Evolutionary conservation across 352 stramenopile species (phyloP).

Genomic region (Halophytophthora polymorphica): DNA sequence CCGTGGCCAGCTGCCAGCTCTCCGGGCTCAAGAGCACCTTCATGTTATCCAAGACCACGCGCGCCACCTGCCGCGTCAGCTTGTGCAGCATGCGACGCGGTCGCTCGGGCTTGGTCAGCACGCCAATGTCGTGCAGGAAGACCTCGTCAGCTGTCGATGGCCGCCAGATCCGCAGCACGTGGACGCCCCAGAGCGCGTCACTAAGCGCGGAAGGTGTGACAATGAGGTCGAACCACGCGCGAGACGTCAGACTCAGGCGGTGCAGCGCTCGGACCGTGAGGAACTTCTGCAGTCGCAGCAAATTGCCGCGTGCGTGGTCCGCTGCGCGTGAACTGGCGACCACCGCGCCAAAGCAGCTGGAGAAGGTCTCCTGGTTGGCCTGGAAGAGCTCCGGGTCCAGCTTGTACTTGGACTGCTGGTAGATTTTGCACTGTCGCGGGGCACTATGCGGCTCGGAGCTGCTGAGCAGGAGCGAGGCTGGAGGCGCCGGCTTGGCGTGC

Average conservation of each 20-base stretch:
- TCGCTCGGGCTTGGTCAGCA: constrained; percentile 38
- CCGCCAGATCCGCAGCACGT: constrained; percentile 45
- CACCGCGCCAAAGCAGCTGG: constrained; percentile 25
- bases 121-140: constrained; percentile 37
- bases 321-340: constrained; percentile 1
- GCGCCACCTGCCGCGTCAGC: constrained; percentile 44
- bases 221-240: constrained; percentile 47
- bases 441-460: constrained; percentile 7
- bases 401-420: constrained; percentile 43
- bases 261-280: constrained; percentile 38
- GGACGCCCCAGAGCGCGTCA: constrained; percentile 46
- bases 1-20: constrained; percentile 49
- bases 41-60: constrained; percentile 46
- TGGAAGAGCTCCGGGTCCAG: constrained; percentile 44
- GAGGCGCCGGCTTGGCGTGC: constrained; percentile 6
- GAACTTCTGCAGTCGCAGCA: constrained; percentile 45
- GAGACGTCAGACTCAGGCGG: constrained; percentile 44
- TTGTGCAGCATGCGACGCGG: constrained; percentile 46
- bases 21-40: constrained; percentile 44
- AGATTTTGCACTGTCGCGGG: constrained; percentile 23
- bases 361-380: constrained; percentile 25
- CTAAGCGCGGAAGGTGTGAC: constrained; percentile 26
- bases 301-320: constrained; percentile 28
- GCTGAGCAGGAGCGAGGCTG: constrained; percentile 10
- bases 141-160: constrained; percentile 28